These are phyloP conservation scores for Candida frijolesensis DNA, from an alignment of 1,139 yeast genomes.

Conservation along the genomic window DNA sequence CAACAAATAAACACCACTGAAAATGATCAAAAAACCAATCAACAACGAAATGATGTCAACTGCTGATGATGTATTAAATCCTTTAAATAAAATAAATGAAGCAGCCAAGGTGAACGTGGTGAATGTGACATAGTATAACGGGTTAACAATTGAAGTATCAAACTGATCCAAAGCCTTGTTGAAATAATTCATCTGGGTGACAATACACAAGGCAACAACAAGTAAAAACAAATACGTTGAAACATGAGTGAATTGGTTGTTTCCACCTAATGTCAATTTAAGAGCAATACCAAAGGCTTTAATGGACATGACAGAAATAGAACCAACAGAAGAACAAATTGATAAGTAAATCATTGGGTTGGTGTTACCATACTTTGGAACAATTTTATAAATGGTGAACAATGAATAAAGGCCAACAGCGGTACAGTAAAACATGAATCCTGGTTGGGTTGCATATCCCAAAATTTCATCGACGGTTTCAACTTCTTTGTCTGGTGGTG, in stretches of 20 bases:
- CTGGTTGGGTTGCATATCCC: conserved; percentile 78
- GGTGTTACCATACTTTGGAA: conserved; percentile 76
- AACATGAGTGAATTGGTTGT: conserved; percentile 83
- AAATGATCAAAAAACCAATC: conserved; percentile 85
- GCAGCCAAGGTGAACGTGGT: conserved; percentile 88
- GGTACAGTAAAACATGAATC: conserved; percentile 68
- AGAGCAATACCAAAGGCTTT: conserved; percentile 93
- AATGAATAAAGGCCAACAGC: conserved; percentile 66
- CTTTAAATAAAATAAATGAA: conserved; percentile 82
- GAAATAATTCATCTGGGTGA: conserved; percentile 92
- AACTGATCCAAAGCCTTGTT: conserved; percentile 92
- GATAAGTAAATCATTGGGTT: conserved; percentile 91
- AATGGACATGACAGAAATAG: conserved; percentile 88
- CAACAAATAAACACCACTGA: conserved; percentile 82
- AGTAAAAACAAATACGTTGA: conserved; percentile 81
- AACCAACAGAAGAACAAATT: conserved; percentile 88
- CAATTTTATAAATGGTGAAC: conserved; percentile 81
- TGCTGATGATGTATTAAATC: conserved; percentile 82
- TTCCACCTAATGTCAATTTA: conserved; percentile 83
- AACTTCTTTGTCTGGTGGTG: conserved; percentile 91
- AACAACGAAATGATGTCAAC: conserved; percentile 83
- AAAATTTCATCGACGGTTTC: conserved; percentile 87
- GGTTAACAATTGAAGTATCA: conserved; percentile 91
- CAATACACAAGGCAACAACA: conserved; percentile 79
- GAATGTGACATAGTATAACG: conserved; percentile 87